Conservation (phyloP, 139 green algal genomes). For the Yamagishiella unicocca region DNA sequence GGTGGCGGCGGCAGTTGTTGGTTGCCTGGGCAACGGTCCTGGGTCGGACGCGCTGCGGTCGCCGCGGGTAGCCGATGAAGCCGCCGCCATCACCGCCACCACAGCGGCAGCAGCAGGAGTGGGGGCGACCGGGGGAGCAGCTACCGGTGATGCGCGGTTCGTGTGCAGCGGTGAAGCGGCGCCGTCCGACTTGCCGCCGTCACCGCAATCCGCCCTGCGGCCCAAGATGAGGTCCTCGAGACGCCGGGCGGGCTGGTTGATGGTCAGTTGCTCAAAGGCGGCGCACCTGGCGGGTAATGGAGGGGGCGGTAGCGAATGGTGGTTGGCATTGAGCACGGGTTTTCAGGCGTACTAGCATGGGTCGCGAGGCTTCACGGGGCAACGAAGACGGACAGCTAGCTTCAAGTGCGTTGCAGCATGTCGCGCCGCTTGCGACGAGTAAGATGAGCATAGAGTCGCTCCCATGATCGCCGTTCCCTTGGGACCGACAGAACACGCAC, state of each 20-base stretch:
- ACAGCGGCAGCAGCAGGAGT: background rate
- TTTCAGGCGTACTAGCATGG: background rate
- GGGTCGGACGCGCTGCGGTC: background rate
- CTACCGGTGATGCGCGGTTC: too few relatives aligned
- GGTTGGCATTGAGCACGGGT: background rate
- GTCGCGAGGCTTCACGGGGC: too few relatives aligned
- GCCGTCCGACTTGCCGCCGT: background rate
- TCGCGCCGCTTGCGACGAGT: too few relatives aligned
- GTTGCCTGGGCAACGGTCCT: background rate
- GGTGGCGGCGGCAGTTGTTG: background rate
- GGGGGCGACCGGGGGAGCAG: too few relatives aligned
- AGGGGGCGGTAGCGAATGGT: too few relatives aligned
- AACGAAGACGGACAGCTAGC: too few relatives aligned
- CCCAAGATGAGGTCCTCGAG: background rate
- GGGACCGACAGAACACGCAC: too few relatives aligned
- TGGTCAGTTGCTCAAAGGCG: background rate
- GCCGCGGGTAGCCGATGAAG: too few relatives aligned
- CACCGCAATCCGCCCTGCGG: background rate
- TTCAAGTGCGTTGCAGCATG: too few relatives aligned
- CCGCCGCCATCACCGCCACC: too few relatives aligned
- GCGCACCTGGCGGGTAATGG: background rate
- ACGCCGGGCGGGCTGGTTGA: conserved; percentile 1
- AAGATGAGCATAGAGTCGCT: too few relatives aligned
- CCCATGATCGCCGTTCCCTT: too few relatives aligned
- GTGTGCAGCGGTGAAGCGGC: background rate